Evolutionary conservation across 257 asterid species (phyloP).

Genomic region (Solanum chmielewskii): DNA sequence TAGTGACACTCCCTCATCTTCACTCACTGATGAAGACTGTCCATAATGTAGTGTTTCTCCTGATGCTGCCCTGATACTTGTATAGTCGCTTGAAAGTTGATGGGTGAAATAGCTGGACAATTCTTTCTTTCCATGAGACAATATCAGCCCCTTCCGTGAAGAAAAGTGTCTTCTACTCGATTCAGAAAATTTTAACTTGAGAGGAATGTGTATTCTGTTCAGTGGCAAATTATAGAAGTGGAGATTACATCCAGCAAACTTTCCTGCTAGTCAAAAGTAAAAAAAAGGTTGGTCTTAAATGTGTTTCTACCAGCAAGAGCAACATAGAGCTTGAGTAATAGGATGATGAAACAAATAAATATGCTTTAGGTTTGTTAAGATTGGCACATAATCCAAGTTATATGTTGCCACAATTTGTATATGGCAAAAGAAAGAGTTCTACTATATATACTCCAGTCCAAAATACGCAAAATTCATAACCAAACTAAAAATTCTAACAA

Average conservation of each 20-base stretch:
- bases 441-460: background rate
- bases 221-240: slow-evolving; percentile 9
- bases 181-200: slow-evolving; percentile 14
- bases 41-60: slow-evolving; percentile 37
- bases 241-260: slow-evolving; percentile 5
- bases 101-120: background rate
- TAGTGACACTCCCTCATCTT: slow-evolving; percentile 11
- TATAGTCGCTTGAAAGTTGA: slow-evolving; percentile 6
- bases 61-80: slow-evolving; percentile 36
- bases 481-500: background rate
- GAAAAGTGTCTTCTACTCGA: slow-evolving; percentile 13
- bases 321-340: background rate
- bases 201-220: slow-evolving; percentile 8
- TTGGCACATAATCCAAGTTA: background rate
- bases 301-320: background rate
- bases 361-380: background rate
- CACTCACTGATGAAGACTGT: slow-evolving; percentile 19
- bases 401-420: background rate
- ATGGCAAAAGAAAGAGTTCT: background rate
- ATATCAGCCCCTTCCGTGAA: slow-evolving; percentile 9
- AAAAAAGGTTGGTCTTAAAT: background rate
- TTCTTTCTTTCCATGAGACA: slow-evolving; percentile 13
- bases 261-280: slow-evolving; percentile 26
- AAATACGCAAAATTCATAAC: background rate
- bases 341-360: background rate